phyloP scores from a whole-genome alignment of 1,284 basidiomycete species.

The Sparassis latifolia region DNA sequence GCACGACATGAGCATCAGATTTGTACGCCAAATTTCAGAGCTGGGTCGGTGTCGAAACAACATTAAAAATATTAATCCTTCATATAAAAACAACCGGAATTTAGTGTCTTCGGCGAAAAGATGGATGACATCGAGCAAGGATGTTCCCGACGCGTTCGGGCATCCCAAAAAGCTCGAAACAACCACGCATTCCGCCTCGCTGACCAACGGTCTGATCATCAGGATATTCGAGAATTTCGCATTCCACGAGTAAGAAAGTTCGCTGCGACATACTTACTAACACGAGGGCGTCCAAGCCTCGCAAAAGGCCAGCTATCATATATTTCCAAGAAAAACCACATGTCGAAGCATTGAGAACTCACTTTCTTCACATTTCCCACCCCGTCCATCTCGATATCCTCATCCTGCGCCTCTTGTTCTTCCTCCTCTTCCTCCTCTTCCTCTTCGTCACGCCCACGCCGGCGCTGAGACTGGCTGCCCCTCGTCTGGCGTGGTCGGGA shows the following conservation, averaged over 20 bases:
- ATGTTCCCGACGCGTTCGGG: too few species aligned
- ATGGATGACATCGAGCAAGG: too few species aligned
- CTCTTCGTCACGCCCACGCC: constrained; percentile 12
- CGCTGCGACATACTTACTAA: too few species aligned
- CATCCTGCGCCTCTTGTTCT: constrained; percentile 26
- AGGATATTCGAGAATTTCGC: too few species aligned
- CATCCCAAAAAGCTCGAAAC: too few species aligned
- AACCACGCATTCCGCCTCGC: too few species aligned
- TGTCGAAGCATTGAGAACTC: constrained; percentile 2
- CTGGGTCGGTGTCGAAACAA: not conserved
- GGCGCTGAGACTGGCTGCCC: constrained; percentile 2
- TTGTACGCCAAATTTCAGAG: not conserved
- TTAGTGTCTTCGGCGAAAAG: too few species aligned
- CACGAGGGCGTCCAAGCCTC: too few species aligned
- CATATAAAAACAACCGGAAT: too few species aligned
- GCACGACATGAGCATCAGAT: not conserved
- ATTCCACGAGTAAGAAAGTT: too few species aligned
- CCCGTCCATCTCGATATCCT: constrained; percentile 20
- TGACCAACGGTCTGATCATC: not conserved
- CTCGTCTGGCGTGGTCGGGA: constrained; percentile 3
- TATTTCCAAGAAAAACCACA: not conserved
- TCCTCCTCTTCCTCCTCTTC: constrained; percentile 17
- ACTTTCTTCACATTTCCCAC: constrained; percentile 22
- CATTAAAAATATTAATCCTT: not conserved
- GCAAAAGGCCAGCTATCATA: not conserved